These are phyloP conservation scores for Cladosporium colombiae DNA, from an alignment of 2,329 filamentous ascomycete genomes.

Conservation along the genomic window DNA sequence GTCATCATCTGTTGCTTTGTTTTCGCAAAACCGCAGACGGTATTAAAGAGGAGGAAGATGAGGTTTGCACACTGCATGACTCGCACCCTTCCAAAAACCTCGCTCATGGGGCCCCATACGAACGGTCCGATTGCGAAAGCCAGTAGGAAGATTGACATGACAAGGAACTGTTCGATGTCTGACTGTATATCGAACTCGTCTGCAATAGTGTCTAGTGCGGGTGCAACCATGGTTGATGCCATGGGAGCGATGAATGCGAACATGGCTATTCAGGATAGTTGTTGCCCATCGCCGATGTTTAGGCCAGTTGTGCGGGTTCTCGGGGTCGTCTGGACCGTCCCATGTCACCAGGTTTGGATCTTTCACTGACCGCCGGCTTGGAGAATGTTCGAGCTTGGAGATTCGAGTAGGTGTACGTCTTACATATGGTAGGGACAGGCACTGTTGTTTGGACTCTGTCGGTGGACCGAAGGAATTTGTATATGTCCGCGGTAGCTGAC, in stretches of 20 bases:
- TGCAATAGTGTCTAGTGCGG: constrained; percentile 31
- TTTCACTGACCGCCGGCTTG: constrained; percentile 11
- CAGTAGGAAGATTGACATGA: constrained; percentile 37
- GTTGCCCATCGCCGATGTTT: constrained; percentile 44
- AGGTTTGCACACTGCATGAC: constrained; percentile 36
- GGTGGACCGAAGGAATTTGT: neutral
- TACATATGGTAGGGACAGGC: neutral
- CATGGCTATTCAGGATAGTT: constrained; percentile 42
- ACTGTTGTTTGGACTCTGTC: neutral
- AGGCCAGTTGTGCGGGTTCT: constrained; percentile 47
- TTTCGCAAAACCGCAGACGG: constrained; percentile 36
- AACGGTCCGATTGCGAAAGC: constrained; percentile 36
- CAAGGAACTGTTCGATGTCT: constrained; percentile 30
- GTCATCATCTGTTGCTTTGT: constrained; percentile 36
- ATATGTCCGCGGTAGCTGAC: neutral
- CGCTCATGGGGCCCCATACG: constrained; percentile 34
- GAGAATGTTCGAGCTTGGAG: neutral
- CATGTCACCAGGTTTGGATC: constrained; percentile 43
- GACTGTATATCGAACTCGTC: constrained; percentile 31
- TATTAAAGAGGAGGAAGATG: constrained; percentile 36
- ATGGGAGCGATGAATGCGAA: constrained; percentile 38
- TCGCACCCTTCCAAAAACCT: constrained; percentile 34
- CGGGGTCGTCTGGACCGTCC: constrained; percentile 43
- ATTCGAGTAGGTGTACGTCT: neutral
- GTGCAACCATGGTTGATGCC: constrained; percentile 38